Base-by-base conservation (phyloP, 108 stramenopile species). In the Bacterosira constricta region DNA sequence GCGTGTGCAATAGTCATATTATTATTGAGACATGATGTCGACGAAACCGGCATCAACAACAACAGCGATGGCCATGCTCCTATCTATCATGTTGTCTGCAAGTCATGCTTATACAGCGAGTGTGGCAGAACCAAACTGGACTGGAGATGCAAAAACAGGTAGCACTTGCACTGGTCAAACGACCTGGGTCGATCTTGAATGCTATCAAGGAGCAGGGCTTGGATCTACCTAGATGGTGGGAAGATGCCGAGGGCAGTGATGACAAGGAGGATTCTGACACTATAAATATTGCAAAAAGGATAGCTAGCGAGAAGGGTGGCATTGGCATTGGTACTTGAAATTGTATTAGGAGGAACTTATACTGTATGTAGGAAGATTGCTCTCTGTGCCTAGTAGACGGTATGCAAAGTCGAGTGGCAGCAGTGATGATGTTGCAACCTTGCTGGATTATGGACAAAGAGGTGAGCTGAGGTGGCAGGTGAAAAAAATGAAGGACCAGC, bases 51-150 rank as follows among this genome's bases (percentile, higher is more conserved):
- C n/a, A n/a, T n/a, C n/a, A n/a, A n/a, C n/a, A n/a, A n/a, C n/a
- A n/a, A n/a, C n/a, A n/a, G n/a, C n/a, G n/a, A n/a, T n/a, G n/a
- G n/a, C n/a, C n/a, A n/a, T n/a, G n/a, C n/a, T n/a, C n/a, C n/a
- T n/a, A n/a, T n/a, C n/a, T n/a, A n/a, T n/a, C n/a, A n/a, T n/a
- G n/a, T n/a, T n/a, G n/a, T n/a, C n/a, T n/a, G n/a, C n/a, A n/a
- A n/a, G n/a, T n/a, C n/a, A n/a, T n/a, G n/a, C n/a, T n/a, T n/a
- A n/a, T n/a, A 20, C 17, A 56, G 55, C 55, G 4, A 86, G 85
- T 31, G 81, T 91, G 27, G 90, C 89, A 2, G 86, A 94, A 77
- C 78, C 90, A 0, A 83, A 80, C 26, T 87, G 90, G 4, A 91
- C 88, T 1, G 90, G 90, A 36, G 75, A 83, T 39, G 81, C 68